Conservation (phyloP, 1,284 basidiomycete genomes). For the Ganoderma multipileum region DNA sequence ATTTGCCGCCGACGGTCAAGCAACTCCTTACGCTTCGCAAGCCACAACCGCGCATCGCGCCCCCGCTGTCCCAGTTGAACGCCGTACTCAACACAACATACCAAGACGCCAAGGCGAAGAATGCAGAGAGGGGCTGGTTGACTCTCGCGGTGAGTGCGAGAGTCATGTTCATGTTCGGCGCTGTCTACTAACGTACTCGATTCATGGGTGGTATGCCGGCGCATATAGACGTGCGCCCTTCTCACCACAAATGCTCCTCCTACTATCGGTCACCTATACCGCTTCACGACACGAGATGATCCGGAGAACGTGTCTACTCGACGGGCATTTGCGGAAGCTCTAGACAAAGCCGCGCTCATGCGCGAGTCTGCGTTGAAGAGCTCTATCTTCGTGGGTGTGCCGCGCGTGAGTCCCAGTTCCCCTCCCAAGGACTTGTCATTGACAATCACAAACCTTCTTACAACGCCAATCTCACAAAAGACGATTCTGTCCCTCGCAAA, state of each 20-base stretch:
- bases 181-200: neutral
- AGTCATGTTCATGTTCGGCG: neutral
- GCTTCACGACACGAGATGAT: slow-evolving; percentile 68
- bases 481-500: slow-evolving; percentile 85
- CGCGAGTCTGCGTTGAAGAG: slow-evolving; percentile 95
- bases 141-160: slow-evolving; percentile 70
- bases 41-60: slow-evolving; percentile 67
- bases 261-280: slow-evolving; percentile 80
- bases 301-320: slow-evolving; percentile 50
- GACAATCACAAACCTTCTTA: neutral
- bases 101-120: slow-evolving; percentile 65
- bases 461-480: slow-evolving; percentile 52
- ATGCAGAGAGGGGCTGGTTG: slow-evolving; percentile 83
- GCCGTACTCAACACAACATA: slow-evolving; percentile 64
- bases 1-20: slow-evolving; percentile 64
- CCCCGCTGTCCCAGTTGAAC: slow-evolving; percentile 60
- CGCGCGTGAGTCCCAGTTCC: slow-evolving; percentile 68
- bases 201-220: slow-evolving; percentile 1
- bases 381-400: slow-evolving; percentile 91
- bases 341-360: slow-evolving; percentile 84
- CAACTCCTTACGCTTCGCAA: slow-evolving; percentile 75
- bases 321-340: slow-evolving; percentile 55
- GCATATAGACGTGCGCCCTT: slow-evolving; percentile 77
- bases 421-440: neutral
- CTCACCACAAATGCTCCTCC: slow-evolving; percentile 86